A percentile compares a stretch with the other conserved stretches of the same genome.
phyloP scores from a whole-genome alignment of 1,284 basidiomycete genomes.

The Sporisorium iseilematis-ciliati region DNA sequence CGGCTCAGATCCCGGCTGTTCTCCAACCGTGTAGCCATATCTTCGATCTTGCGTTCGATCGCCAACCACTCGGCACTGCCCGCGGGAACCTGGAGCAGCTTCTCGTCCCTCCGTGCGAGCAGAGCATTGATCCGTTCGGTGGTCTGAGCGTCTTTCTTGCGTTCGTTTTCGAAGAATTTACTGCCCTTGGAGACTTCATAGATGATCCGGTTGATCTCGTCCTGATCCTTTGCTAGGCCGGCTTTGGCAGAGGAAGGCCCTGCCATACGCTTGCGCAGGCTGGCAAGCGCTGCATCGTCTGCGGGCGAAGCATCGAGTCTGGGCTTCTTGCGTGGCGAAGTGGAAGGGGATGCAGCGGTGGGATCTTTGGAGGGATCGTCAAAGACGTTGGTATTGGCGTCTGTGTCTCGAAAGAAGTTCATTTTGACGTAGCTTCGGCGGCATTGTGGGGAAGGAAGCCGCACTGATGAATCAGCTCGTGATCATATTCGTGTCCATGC shows the following conservation, averaged over 20 bases:
- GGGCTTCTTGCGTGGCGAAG: slow-evolving; percentile 44
- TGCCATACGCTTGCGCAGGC: slow-evolving; percentile 59
- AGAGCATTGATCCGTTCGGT: slow-evolving; percentile 77
- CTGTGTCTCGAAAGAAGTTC: slow-evolving; percentile 54
- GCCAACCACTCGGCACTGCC: slow-evolving; percentile 50
- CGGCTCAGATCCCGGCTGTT: slow-evolving; percentile 82
- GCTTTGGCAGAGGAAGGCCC: slow-evolving; percentile 68
- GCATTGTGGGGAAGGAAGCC: slow-evolving; percentile 5
- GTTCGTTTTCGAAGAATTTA: slow-evolving; percentile 78
- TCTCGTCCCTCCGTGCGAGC: slow-evolving; percentile 52
- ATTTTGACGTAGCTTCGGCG: slow-evolving; percentile 12
- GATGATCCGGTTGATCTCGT: slow-evolving; percentile 60
- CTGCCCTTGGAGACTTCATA: slow-evolving; percentile 66
- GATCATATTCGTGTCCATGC: background rate
- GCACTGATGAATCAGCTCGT: background rate
- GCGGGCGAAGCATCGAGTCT: background rate
- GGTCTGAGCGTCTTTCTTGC: slow-evolving; percentile 82
- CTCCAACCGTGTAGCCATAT: slow-evolving; percentile 78
- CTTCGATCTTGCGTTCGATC: slow-evolving; percentile 55
- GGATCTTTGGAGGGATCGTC: slow-evolving; percentile 47
- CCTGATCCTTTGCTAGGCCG: slow-evolving; percentile 62
- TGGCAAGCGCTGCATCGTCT: slow-evolving; percentile 53
- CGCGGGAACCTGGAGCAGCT: slow-evolving; percentile 31
- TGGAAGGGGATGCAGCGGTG: slow-evolving; percentile 37
- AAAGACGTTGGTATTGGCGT: slow-evolving; percentile 44